Percentiles rank a stretch among this genome's conserved stretches.
phyloP scores from a whole-genome alignment of 345 rosid species.

The Hibiscus tridactylites region DNA sequence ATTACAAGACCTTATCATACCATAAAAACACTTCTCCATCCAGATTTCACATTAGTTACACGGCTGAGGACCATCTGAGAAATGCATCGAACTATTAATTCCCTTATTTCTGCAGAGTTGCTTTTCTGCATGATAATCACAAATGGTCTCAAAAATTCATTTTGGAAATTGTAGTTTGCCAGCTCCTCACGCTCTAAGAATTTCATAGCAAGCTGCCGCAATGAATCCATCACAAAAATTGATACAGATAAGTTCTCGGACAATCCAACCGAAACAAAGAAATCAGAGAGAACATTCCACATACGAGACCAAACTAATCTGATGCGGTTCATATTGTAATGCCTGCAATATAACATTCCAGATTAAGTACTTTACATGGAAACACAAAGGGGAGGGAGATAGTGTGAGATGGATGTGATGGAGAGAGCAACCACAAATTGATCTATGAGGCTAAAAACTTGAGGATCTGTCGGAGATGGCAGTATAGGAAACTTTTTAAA shows the following conservation, averaged over 20 bases:
- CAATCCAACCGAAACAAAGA: constrained; percentile 94
- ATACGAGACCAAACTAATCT: constrained; percentile 96
- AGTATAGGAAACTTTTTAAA: neutral
- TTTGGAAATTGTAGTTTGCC: constrained; percentile 96
- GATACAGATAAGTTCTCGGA: constrained; percentile 96
- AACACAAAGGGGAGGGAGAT: neutral
- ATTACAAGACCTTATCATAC: constrained; percentile 30
- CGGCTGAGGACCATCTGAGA: constrained; percentile 99
- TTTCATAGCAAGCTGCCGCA: constrained; percentile 96
- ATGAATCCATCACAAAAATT: constrained; percentile 96
- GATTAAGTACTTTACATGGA: neutral
- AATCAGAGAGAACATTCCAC: constrained; percentile 93
- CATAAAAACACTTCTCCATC: constrained; percentile 97
- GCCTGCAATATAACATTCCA: constrained; percentile 46
- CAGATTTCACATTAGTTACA: constrained; percentile 89
- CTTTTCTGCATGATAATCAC: constrained; percentile 95
- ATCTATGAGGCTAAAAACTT: neutral
- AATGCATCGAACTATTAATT: constrained; percentile 86
- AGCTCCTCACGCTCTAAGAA: constrained; percentile 96
- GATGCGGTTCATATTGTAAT: constrained; percentile 97
- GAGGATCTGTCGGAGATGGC: neutral
- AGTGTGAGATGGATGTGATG: neutral
- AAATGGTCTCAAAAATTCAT: constrained; percentile 90
- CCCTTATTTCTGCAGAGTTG: constrained; percentile 75
- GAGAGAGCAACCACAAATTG: neutral